phyloP scores from a whole-genome alignment of 2,329 filamentous ascomycete genomes.

The Arthrinium phaeospermum region DNA sequence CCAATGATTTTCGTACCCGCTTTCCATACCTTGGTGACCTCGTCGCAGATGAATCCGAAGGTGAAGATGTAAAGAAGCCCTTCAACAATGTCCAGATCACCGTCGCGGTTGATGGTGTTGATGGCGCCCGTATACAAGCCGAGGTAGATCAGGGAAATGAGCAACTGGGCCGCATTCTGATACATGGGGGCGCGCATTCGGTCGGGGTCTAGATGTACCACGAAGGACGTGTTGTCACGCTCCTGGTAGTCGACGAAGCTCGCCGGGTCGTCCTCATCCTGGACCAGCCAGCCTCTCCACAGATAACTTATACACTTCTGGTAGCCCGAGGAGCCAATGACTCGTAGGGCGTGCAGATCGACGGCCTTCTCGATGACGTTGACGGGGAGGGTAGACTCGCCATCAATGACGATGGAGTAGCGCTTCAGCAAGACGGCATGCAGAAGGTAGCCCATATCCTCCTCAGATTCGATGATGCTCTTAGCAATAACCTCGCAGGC shows the following conservation, averaged over 20 bases:
- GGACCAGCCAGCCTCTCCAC: constrained; percentile 96
- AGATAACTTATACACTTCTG: constrained; percentile 94
- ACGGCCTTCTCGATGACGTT: constrained; percentile 95
- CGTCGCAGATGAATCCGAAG: constrained; percentile 87
- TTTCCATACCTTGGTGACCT: constrained; percentile 89
- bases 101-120: constrained; percentile 87
- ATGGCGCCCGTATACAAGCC: constrained; percentile 87
- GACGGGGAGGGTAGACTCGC: constrained; percentile 72
- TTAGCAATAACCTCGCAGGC: constrained; percentile 96
- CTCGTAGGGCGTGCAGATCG: constrained; percentile 84
- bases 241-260: constrained; percentile 87
- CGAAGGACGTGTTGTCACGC: constrained; percentile 78
- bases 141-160: constrained; percentile 84
- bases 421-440: constrained; percentile 84
- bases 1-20: constrained; percentile 88
- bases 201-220: constrained; percentile 87
- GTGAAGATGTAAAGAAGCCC: constrained; percentile 90
- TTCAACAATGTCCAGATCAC: constrained; percentile 85
- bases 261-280: constrained; percentile 89
- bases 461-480: constrained; percentile 81
- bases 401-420: constrained; percentile 80
- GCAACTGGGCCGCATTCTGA: constrained; percentile 87
- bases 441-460: constrained; percentile 78
- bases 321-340: constrained; percentile 93
- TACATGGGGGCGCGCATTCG: constrained; percentile 92